Evolutionary conservation across 176 grass and related monocot genomes (phyloP).

Genomic region (Oryza australiensis): DNA sequence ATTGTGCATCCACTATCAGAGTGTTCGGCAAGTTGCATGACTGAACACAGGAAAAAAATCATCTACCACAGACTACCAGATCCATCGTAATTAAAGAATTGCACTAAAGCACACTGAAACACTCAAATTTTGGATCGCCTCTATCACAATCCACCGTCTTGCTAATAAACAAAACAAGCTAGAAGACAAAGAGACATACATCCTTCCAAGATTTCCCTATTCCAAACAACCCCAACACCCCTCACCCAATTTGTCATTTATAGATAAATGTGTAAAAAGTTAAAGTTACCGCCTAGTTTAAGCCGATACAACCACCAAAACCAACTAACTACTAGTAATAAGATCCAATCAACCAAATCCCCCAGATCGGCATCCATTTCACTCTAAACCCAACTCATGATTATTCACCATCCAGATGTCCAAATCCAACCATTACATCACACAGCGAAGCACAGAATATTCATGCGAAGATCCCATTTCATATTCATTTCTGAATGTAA

Average conservation of each 20-base stretch:
- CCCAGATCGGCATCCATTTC: constrained; percentile 16
- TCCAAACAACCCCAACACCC: not conserved
- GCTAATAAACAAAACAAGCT: constrained; percentile 2
- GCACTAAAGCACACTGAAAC: not conserved
- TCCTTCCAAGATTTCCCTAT: not conserved
- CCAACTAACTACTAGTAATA: not conserved
- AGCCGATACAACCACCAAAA: not conserved
- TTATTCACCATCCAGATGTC: not conserved
- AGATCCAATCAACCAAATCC: constrained; percentile 13
- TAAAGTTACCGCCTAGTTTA: not conserved
- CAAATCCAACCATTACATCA: constrained; percentile 15
- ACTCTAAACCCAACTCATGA: not conserved
- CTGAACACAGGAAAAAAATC: not conserved
- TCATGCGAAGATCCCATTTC: not conserved
- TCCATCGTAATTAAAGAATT: not conserved
- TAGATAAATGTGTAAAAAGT: not conserved
- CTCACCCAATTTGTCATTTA: not conserved
- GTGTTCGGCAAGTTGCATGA: not conserved
- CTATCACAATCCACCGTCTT: not conserved
- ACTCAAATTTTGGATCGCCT: not conserved
- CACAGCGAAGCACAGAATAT: constrained; percentile 2
- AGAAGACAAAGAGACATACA: not conserved
- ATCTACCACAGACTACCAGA: not conserved
- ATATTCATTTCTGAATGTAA: not conserved
- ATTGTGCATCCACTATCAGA: not conserved